phyloP scores from a whole-genome alignment of 2,329 filamentous ascomycete species.

The Fusarium sarcochroum region DNA sequence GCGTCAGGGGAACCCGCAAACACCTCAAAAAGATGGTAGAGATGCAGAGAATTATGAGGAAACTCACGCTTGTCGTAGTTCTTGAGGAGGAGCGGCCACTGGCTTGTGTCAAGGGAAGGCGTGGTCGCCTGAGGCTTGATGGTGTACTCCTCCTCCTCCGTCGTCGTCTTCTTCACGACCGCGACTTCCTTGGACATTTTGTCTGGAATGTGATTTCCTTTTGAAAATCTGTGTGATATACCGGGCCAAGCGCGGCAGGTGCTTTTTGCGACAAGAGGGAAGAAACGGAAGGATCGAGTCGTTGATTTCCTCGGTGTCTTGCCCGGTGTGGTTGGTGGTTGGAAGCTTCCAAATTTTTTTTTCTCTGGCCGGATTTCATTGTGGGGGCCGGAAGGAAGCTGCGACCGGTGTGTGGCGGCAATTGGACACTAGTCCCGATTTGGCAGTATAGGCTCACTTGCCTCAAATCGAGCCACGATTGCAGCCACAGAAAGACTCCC shows the following conservation, averaged over 20 bases:
- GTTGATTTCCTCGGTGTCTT: constrained; percentile 51
- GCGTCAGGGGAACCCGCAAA: not conserved
- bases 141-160: constrained; percentile 78
- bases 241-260: constrained; percentile 48
- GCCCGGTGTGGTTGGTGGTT: constrained; percentile 50
- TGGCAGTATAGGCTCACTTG: not conserved
- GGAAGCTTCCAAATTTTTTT: constrained; percentile 55
- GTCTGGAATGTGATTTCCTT: constrained; percentile 34
- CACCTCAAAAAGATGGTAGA: constrained; percentile 5
- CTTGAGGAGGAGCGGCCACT: constrained; percentile 94
- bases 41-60: not conserved
- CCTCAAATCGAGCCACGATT: not conserved
- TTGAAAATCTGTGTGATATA: constrained; percentile 43
- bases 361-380: constrained; percentile 49
- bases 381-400: constrained; percentile 50
- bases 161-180: constrained; percentile 52
- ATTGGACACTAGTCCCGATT: constrained; percentile 21
- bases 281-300: constrained; percentile 47
- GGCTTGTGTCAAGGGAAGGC: constrained; percentile 85
- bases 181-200: constrained; percentile 64
- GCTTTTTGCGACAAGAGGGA: constrained; percentile 47
- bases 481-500: not conserved
- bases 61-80: constrained; percentile 92
- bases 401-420: constrained; percentile 46
- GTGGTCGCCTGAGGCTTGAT: constrained; percentile 93